Conservation (phyloP, 345 rosid genomes). For the Bruguiera sexangula region DNA sequence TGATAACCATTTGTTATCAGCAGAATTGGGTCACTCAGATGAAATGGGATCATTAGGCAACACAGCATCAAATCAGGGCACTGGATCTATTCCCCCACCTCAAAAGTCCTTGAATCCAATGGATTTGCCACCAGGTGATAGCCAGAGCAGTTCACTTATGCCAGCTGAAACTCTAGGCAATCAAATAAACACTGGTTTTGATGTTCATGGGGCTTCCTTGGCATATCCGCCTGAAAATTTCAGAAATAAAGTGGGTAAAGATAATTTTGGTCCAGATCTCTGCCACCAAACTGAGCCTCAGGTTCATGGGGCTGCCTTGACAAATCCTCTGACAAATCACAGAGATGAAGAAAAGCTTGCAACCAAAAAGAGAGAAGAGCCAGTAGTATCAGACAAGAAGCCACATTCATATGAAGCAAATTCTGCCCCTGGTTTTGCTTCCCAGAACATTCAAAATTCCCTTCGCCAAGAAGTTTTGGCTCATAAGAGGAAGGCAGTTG, state of each 20-base stretch:
- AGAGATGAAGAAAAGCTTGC: slow-evolving; percentile 5
- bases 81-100: slow-evolving; percentile 23
- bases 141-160: slow-evolving; percentile 22
- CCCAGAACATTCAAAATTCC: slow-evolving; percentile 36
- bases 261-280: neutral
- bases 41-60: slow-evolving; percentile 24
- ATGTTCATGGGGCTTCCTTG: slow-evolving; percentile 13
- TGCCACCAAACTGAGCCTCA: neutral
- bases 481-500: slow-evolving; percentile 73
- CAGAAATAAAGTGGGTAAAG: slow-evolving; percentile 7
- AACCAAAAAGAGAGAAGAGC: slow-evolving; percentile 20
- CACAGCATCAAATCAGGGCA: slow-evolving; percentile 13
- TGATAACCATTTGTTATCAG: slow-evolving; percentile 24
- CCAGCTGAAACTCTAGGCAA: slow-evolving; percentile 32
- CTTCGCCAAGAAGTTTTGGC: slow-evolving; percentile 60
- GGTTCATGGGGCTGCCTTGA: neutral
- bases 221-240: slow-evolving; percentile 11
- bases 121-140: slow-evolving; percentile 51
- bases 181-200: slow-evolving; percentile 22
- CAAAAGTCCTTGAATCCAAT: slow-evolving; percentile 23
- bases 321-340: neutral
- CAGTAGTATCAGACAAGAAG: slow-evolving; percentile 19
- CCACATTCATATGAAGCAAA: slow-evolving; percentile 19
- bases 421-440: slow-evolving; percentile 27
- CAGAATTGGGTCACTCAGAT: slow-evolving; percentile 27